Conservation (phyloP, 345 rosid genomes). For the Atalantia buxifolia region DNA sequence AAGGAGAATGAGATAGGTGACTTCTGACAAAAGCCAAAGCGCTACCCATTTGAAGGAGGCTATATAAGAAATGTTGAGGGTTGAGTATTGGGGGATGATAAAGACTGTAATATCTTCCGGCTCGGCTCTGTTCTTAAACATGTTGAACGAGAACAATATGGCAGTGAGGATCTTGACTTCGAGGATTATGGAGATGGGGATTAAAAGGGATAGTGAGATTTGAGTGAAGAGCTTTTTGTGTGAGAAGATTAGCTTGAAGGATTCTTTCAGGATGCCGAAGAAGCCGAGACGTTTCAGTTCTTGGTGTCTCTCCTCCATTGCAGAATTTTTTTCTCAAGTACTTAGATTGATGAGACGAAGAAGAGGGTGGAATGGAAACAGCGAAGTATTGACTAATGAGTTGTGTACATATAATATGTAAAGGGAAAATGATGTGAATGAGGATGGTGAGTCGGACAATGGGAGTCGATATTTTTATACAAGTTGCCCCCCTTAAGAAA, state of each 20-base stretch:
- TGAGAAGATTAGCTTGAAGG: conserved; percentile 35
- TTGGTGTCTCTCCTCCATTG: conserved; percentile 38
- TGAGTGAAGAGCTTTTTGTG: conserved; percentile 40
- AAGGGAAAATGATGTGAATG: too few relatives aligned
- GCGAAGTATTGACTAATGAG: too few relatives aligned
- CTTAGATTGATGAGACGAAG: neutral
- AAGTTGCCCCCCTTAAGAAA: too few relatives aligned
- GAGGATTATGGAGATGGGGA: conserved; percentile 47
- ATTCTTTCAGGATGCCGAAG: conserved; percentile 35
- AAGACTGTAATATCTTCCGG: conserved; percentile 1
- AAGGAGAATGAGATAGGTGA: conserved; percentile 27
- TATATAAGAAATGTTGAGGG: conserved; percentile 9
- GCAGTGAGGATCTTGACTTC: conserved; percentile 34
- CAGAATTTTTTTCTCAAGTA: neutral
- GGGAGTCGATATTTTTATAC: too few relatives aligned
- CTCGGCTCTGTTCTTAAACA: conserved; percentile 9
- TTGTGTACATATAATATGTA: too few relatives aligned
- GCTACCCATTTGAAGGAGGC: conserved; percentile 25
- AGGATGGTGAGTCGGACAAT: too few relatives aligned
- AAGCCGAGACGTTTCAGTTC: conserved; percentile 46
- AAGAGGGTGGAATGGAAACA: too few relatives aligned
- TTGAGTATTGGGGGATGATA: conserved; percentile 3
- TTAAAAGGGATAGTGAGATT: conserved; percentile 37
- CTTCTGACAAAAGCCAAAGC: conserved; percentile 24
- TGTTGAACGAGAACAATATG: conserved; percentile 20